Base-by-base conservation (phyloP, 176 grass and related monocot species). In the Oryza officinalis region DNA sequence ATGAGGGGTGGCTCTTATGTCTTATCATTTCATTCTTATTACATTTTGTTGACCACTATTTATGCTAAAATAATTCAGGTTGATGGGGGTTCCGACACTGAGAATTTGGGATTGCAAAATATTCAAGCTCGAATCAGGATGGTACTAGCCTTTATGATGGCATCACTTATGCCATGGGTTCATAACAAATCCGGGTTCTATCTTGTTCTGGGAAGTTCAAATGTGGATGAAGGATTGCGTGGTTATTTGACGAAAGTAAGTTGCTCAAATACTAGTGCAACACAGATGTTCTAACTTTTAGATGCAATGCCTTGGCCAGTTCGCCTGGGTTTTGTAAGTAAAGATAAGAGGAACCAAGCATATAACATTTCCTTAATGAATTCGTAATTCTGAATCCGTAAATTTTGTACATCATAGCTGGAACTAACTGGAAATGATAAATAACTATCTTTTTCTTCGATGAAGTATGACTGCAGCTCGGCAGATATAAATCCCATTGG, bases 41-140 rank as follows among this genome's bases (percentile, higher is more conserved):
- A 74, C 28, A 75, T 72, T 81, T 59, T 66, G 33, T 44, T 83
- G 57, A 44, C 13, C 22, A 57, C 23, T 87, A 31, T 37, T 79
- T 75, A 74, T 83, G 31, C 41, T 80, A 45, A 86, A 45, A 76
- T 77, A 69, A 27, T 78, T 72, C 81, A 98, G 96, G 83, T 98
- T 80, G 91, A 95, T 57, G 96, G 93, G 67, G 96, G 96, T 28
- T 92, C 96, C 69, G 88, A 87, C 77, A 79, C 74, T 26, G 96
- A 98, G 81, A 98, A 98, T 82, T 85, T 98, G n/a, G 96, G 91
- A 50, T 85, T 98, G 73, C 96, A 98, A 87, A 98, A 98, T 74
- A 98, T 98, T 87, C 96, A 98, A 98, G 96, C 96, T 22, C 93
- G 93, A 90, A 90, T 98, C 49, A 94, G 93, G 81, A 98, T 98